phyloP scores from a whole-genome alignment of 306 rosid species.

The Argentina anserina region DNA sequence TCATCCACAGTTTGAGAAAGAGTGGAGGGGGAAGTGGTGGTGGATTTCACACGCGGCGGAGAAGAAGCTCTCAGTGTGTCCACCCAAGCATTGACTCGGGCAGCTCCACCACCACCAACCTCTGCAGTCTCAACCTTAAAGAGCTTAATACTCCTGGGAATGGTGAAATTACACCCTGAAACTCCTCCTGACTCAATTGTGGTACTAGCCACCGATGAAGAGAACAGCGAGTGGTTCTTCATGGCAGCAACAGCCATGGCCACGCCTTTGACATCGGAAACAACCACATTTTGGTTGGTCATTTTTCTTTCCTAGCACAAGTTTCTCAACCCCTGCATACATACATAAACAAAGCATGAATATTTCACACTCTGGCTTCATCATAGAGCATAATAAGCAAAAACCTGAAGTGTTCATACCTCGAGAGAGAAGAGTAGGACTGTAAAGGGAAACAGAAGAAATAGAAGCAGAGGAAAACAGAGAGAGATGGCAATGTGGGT shows the following conservation, averaged over 20 bases:
- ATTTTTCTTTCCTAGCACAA: slow-evolving; percentile 19
- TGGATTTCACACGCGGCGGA: slow-evolving; percentile 49
- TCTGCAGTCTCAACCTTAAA: slow-evolving; percentile 40
- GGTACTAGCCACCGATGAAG: slow-evolving; percentile 34
- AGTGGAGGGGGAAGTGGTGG: slow-evolving; percentile 11
- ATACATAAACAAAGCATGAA: slow-evolving; percentile 10
- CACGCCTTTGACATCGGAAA: slow-evolving; percentile 41
- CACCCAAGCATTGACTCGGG: slow-evolving; percentile 58
- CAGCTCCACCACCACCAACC: slow-evolving; percentile 23
- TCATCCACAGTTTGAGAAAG: slow-evolving; percentile 38
- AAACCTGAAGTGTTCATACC: slow-evolving; percentile 5
- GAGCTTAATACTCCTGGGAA: slow-evolving; percentile 38
- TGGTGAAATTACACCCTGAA: slow-evolving; percentile 30
- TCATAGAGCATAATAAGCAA: background rate
- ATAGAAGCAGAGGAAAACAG: slow-evolving; percentile 13
- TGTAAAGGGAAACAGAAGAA: slow-evolving; percentile 7
- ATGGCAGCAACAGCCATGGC: slow-evolving; percentile 32
- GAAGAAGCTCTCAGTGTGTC: slow-evolving; percentile 92
- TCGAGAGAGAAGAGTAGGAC: background rate
- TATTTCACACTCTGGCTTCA: background rate
- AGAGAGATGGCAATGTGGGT: slow-evolving; percentile 14
- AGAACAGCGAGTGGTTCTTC: slow-evolving; percentile 28
- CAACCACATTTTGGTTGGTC: slow-evolving; percentile 67
- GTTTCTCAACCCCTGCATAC: slow-evolving; percentile 6
- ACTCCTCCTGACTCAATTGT: slow-evolving; percentile 36